phyloP scores from a whole-genome alignment of 2,329 filamentous ascomycete genomes.

The Stemphylium vesicarium region DNA sequence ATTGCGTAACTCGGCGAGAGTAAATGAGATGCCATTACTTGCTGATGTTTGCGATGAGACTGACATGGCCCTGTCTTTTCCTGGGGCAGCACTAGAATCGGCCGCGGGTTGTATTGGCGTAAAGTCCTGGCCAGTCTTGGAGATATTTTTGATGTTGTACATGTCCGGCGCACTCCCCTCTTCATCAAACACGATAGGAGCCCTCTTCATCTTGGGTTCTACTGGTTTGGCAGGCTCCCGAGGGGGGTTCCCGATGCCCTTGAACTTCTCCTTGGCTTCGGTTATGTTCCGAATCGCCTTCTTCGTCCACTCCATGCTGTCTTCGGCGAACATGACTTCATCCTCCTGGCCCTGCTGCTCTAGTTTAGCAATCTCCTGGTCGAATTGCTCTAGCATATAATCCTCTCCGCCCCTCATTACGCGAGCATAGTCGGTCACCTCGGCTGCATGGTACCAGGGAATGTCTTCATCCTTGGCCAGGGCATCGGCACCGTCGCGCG shows the following conservation, averaged over 20 bases:
- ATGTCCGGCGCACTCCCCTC: slow-evolving; percentile 58
- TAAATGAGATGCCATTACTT: slow-evolving; percentile 47
- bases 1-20: slow-evolving; percentile 54
- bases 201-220: slow-evolving; percentile 55
- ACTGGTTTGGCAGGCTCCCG: slow-evolving; percentile 58
- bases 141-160: slow-evolving; percentile 58
- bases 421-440: slow-evolving; percentile 91
- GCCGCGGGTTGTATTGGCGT: slow-evolving; percentile 22
- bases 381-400: slow-evolving; percentile 84
- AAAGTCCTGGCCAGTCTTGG: slow-evolving; percentile 53
- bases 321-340: slow-evolving; percentile 88
- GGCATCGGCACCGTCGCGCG: slow-evolving; percentile 77
- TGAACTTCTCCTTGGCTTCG: slow-evolving; percentile 76
- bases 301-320: slow-evolving; percentile 83
- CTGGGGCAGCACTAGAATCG: slow-evolving; percentile 9
- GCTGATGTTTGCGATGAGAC: slow-evolving; percentile 41
- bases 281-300: slow-evolving; percentile 79
- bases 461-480: slow-evolving; percentile 75
- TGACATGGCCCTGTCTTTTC: slow-evolving; percentile 34
- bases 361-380: slow-evolving; percentile 78
- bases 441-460: slow-evolving; percentile 93
- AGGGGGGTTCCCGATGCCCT: slow-evolving; percentile 70
- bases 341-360: slow-evolving; percentile 83
- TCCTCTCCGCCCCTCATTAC: slow-evolving; percentile 93
- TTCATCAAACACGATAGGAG: slow-evolving; percentile 59